Evolutionary conservation across 2,329 filamentous ascomycete species (phyloP), one percentile per base, ranked within the genome.

Genomic region (Curvularia spicifera): DNA sequence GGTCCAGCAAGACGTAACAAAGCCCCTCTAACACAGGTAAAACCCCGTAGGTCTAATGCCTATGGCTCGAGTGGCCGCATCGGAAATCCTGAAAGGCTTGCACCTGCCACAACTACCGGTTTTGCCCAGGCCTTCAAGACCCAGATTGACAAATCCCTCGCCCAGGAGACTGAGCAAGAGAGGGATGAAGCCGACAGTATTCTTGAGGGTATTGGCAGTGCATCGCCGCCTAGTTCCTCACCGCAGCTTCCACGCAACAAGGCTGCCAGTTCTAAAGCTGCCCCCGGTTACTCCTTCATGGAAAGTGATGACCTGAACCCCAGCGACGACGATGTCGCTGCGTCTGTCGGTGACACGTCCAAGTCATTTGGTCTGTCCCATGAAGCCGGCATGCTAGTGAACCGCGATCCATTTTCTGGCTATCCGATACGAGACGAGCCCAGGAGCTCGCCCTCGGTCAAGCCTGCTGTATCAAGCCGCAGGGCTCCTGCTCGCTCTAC

Each of bases 61-160:
- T 78, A 78, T 54, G 76, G 76, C 37, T 65, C 76, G 22, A 68
- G 67, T 53, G 75, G 74, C 49, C 73, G 72, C 26, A 64, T 73
- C 40, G 66, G 68, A 26, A 64, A 66, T 37, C 72, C 72, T 13
- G 69, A 71, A 39, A 71, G 72, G 40, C 60, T 78, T 4, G 50
- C 63, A 0, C 46, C 71, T 18, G 60, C 70, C 0, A 59, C 59
- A 3, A 69, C 58, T 8, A 72, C 73, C 18, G 73, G 73, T 4
- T 77, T 76, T 24, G 60, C 67, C 5, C 68, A 75, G 49, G 73
- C 72, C 12, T 76, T 77, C 39, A 63, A 70, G 15, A 60, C 56
- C 12, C 69, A 73, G 48, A 68, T 72, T 46, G 67, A 63, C 8
- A 63, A 64, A 18, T 71, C 73, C 9, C 57, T 59, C 12, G 66